Evolutionary conservation across 164 flowering plant species (phyloP).

Genomic region (Platanus orientalis): DNA sequence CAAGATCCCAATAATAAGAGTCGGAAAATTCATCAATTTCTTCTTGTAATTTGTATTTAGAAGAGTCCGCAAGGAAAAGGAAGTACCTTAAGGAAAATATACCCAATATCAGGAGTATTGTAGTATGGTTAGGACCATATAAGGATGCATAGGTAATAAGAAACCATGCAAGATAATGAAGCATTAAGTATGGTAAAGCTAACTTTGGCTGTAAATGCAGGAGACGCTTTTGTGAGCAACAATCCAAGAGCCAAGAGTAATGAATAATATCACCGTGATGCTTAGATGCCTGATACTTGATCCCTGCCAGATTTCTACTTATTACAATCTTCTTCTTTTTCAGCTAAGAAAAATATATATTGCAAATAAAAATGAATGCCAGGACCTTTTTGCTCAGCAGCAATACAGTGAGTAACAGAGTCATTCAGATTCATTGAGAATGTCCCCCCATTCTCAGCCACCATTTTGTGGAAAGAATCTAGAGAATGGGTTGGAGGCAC

Average conservation of each 20-base stretch:
- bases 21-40: constrained; percentile 84
- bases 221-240: constrained; percentile 70
- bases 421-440: constrained; percentile 94
- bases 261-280: constrained; percentile 81
- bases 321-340: not conserved
- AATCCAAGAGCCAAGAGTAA: constrained; percentile 85
- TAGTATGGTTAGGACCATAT: not conserved
- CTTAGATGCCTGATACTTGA: constrained; percentile 89
- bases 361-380: constrained; percentile 18
- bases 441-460: constrained; percentile 86
- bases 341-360: not conserved
- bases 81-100: constrained; percentile 50
- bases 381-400: constrained; percentile 79
- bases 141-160: not conserved
- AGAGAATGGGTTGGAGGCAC: constrained; percentile 59
- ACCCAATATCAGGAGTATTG: not conserved
- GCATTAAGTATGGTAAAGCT: constrained; percentile 6
- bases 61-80: constrained; percentile 58
- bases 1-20: constrained; percentile 71
- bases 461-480: constrained; percentile 78
- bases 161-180: not conserved
- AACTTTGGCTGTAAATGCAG: constrained; percentile 82
- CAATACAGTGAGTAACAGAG: constrained; percentile 88
- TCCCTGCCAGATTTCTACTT: constrained; percentile 43
- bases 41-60: constrained; percentile 64